Evolutionary conservation across 1,284 basidiomycete genomes (phyloP), one percentile per base, ranked within the genome.

Genomic region (Sutorius eximius): DNA sequence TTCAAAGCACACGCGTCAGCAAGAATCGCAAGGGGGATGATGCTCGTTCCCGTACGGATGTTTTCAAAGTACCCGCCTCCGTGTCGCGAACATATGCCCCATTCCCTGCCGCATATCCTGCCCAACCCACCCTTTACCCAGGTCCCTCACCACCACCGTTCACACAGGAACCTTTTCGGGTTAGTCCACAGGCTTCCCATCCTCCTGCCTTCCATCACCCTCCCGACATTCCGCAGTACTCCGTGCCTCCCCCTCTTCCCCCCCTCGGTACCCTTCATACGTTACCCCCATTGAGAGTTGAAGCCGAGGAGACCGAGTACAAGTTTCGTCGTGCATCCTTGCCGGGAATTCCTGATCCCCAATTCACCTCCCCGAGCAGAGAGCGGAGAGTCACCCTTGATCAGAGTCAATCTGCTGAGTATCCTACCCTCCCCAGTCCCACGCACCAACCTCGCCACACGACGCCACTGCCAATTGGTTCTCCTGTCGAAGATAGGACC

Each of bases 1-100:
- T 88, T 68, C 81, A 79, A 61, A 86, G 83, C 64, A 83, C 83
- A 10, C 77, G 84, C 47, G 72, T 81, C 16, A 75, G 71, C 58
- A 85, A 85, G 63, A 74, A 70, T 58, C 77, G 75, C 58, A 73
- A 67, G 54, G 61, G 62, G 13, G 68, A 71, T 4, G 69, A 65
- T 37, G 15, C 61, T 15, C 66, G 71, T 41, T 12, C 59, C 15
- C 62, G 63, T 33, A 50, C 64, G 43, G 67, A 73, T 48, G 63
- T 71, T 52, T 53, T 67, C 34, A 65, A 66, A 46, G 51, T 67
- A 27, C 58, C 67, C 32, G 50, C 65, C 11, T 63, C 74, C 7
- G 63, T 73, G 15, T 58, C 71, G 5, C 77, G 82, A 45, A 81
- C 79, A 44, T 86, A 81, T 61, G 83, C 82, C 7, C 72, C 83